Conservation (phyloP, 192 early-diverging fungal species). For the Physocladia obscura region DNA sequence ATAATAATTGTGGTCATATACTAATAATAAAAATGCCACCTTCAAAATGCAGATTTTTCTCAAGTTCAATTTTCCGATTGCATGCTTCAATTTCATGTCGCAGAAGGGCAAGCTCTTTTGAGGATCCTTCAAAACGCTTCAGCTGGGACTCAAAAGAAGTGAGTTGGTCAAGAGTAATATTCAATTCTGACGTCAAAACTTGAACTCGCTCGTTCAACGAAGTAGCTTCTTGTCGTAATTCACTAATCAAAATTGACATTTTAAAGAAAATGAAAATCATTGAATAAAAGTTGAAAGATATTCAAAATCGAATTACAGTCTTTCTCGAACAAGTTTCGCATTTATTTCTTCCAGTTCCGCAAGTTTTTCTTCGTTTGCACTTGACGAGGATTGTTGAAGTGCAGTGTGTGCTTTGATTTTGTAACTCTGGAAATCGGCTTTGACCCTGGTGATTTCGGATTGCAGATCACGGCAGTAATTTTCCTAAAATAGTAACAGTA, state of each 20-base stretch:
- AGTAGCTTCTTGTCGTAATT: conserved; percentile 3
- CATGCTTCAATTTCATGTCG: conserved; percentile 20
- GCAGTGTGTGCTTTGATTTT: conserved; percentile 29
- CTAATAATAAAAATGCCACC: background rate
- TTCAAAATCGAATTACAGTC: background rate
- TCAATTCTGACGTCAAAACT: background rate
- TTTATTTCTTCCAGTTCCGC: conserved; percentile 26
- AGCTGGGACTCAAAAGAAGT: conserved; percentile 23
- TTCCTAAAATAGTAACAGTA: background rate
- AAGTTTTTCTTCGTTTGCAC: conserved; percentile 13
- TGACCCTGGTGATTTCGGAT: conserved; percentile 5
- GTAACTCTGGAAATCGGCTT: conserved; percentile 29
- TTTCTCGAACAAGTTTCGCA: conserved; percentile 15
- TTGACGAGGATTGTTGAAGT: conserved; percentile 14
- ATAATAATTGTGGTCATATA: background rate
- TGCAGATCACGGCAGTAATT: background rate
- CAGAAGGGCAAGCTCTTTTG: conserved; percentile 14
- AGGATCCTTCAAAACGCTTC: conserved; percentile 13
- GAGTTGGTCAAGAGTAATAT: conserved; percentile 7
- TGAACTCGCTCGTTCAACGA: conserved; percentile 15
- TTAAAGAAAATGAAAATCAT: background rate
- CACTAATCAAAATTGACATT: background rate
- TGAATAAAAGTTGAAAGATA: background rate
- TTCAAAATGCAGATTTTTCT: conserved; percentile 18
- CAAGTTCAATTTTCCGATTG: conserved; percentile 18